Evolutionary conservation across 345 rosid genomes (phyloP).

Genomic region (Gossypioides kirkii): DNA sequence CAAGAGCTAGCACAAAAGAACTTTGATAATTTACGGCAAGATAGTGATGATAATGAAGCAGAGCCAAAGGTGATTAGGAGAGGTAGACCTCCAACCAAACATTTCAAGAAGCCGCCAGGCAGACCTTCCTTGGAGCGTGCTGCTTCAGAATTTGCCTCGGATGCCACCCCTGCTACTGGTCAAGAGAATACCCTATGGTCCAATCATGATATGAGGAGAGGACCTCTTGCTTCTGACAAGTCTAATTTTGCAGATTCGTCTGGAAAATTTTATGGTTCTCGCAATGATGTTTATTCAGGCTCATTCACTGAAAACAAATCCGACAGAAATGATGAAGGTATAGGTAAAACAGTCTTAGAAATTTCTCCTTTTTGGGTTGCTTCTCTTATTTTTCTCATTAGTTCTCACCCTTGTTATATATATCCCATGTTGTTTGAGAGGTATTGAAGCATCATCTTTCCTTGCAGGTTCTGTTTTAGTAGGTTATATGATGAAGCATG

Average conservation of each 20-base stretch:
- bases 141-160: conserved; percentile 41
- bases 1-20: conserved; percentile 80
- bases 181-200: conserved; percentile 32
- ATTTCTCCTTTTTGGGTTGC: not conserved
- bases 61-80: conserved; percentile 50
- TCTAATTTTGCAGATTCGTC: conserved; percentile 31
- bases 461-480: conserved; percentile 40
- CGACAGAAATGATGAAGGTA: conserved; percentile 51
- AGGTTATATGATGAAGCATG: conserved; percentile 39
- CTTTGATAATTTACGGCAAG: conserved; percentile 76
- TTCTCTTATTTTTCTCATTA: not conserved
- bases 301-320: conserved; percentile 38
- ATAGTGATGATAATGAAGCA: conserved; percentile 60
- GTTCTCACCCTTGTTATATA: not conserved
- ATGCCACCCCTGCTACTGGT: conserved; percentile 51
- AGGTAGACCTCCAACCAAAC: conserved; percentile 58
- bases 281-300: conserved; percentile 33
- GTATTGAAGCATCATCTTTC: conserved; percentile 11
- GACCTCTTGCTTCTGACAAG: conserved; percentile 31
- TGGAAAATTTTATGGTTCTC: conserved; percentile 33
- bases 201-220: conserved; percentile 40
- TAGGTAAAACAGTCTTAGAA: conserved; percentile 23
- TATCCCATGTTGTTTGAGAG: not conserved
- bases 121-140: conserved; percentile 41
- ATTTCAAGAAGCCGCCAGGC: conserved; percentile 39